Base-by-base conservation (phyloP, 495 filamentous ascomycete genomes). In the Annulohypoxylon moriforme region DNA sequence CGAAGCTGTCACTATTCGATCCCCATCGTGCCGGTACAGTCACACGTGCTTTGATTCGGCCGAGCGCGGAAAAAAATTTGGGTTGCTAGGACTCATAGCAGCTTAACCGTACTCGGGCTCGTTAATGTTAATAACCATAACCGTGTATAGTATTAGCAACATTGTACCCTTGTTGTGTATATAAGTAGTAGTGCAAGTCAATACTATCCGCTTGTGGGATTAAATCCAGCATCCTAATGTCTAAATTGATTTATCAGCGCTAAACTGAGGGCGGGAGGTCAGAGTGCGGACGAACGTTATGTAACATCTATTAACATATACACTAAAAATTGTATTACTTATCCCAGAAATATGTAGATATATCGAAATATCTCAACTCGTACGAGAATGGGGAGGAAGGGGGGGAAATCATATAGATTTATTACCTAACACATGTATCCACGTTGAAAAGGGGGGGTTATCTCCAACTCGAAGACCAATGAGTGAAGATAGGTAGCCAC, bases 391-490 rank as follows among this genome's bases (percentile, higher is more conserved):
- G 22, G 16, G n/a, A n/a, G n/a, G n/a, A n/a, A n/a, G n/a, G n/a
- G n/a, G n/a, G n/a, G 7, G 14, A 7, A 2, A 44, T 4, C 14
- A 14, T 44, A 3, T 16, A n/a, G 13, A 14, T 47, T 47, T 47
- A 22, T 16, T 7, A n/a, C n/a, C n/a, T n/a, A 27, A n/a, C 22
- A 29, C 11, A 13, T 52, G 10, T 52, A 11, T 20, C 8, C 13
- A n/a, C 22, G 16, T 25, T 13, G 13, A 24, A 27, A 52, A 4
- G 47, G 24, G 24, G 47, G 29, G n/a, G 24, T 49, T 7, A 44
- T 47, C 63, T 50, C 53, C 34, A 42, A 53, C 47, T 22, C 2
- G 46, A 27, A 40, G 10, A 27, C 60, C 60, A 40, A 64, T 64
- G 14, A 49, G 24, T 14, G 20, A 29, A 34, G n/a, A n/a, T n/a